Evolutionary conservation across 768 basidiomycete species (phyloP).

Genomic region (Collybia sp.): DNA sequence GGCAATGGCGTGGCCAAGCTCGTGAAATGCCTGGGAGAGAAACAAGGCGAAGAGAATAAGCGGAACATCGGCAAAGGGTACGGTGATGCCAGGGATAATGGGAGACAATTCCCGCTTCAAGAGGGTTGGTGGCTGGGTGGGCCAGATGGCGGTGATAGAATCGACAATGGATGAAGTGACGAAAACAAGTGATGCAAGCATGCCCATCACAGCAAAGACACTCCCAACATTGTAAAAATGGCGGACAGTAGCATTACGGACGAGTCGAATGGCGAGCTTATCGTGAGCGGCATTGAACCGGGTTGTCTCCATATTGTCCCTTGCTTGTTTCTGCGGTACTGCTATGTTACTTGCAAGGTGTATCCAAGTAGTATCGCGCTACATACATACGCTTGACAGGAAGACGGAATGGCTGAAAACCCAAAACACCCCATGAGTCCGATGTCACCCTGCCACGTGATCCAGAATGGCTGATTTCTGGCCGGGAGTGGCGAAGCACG

Average conservation of each 20-base stretch:
- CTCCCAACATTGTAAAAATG: slow-evolving; percentile 48
- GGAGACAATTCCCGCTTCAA: background rate
- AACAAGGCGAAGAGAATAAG: slow-evolving; percentile 59
- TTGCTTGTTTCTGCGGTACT: no score
- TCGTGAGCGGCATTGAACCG: slow-evolving; percentile 49
- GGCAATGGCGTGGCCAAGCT: slow-evolving; percentile 73
- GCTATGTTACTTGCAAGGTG: no score
- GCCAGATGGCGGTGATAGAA: slow-evolving; percentile 3
- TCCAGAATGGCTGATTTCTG: no score
- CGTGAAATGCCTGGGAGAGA: slow-evolving; percentile 68
- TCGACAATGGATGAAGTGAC: slow-evolving; percentile 30
- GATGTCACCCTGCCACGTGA: no score
- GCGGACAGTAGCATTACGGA: slow-evolving; percentile 21
- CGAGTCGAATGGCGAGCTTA: slow-evolving; percentile 28
- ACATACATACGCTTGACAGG: no score
- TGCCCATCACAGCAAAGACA: slow-evolving; percentile 40
- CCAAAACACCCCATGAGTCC: no score
- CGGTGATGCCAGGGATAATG: slow-evolving; percentile 71
- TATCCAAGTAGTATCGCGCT: no score
- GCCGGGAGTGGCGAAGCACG: no score
- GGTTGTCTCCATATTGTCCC: slow-evolving; percentile 10
- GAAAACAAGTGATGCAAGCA: slow-evolving; percentile 35
- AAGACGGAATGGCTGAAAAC: no score
- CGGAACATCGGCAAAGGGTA: slow-evolving; percentile 69
- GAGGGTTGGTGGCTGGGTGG: background rate